These are phyloP conservation scores for Pistacia integerrima DNA, from an alignment of 345 rosid genomes.

Conservation along the genomic window DNA sequence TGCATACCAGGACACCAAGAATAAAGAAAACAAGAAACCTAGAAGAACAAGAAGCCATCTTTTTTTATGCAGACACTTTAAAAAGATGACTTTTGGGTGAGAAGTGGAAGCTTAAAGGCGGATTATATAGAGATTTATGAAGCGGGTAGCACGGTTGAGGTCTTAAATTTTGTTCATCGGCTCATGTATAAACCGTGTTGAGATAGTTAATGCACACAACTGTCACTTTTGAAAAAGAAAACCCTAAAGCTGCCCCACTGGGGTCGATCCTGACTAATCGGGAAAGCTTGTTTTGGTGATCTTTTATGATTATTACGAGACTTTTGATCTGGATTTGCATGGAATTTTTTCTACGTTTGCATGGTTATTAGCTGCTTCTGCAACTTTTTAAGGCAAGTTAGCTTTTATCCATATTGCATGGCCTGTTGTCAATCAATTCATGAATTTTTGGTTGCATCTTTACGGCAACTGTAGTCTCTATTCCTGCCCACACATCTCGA, in stretches of 20 bases:
- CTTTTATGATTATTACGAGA: slow-evolving; percentile 24
- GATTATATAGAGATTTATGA: slow-evolving; percentile 23
- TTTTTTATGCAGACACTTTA: background rate
- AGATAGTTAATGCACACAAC: slow-evolving; percentile 37
- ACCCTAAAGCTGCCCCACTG: slow-evolving; percentile 17
- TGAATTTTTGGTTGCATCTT: background rate
- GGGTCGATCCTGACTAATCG: background rate
- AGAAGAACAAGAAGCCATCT: slow-evolving; percentile 21
- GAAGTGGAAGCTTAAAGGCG: slow-evolving; percentile 11
- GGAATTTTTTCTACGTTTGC: background rate
- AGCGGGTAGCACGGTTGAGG: slow-evolving; percentile 6
- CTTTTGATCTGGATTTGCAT: slow-evolving; percentile 23
- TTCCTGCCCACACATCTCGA: no score
- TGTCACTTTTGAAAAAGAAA: slow-evolving; percentile 29
- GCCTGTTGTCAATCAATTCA: no score
- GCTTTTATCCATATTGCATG: background rate
- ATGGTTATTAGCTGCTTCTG: background rate
- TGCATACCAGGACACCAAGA: slow-evolving; percentile 37
- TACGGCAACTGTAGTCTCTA: background rate
- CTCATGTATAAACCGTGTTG: slow-evolving; percentile 39
- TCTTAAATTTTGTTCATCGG: slow-evolving; percentile 38
- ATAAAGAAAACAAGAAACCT: slow-evolving; percentile 39
- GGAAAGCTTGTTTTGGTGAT: background rate
- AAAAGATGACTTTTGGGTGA: slow-evolving; percentile 17
- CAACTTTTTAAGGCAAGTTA: background rate